Conservation (phyloP, 495 filamentous ascomycete species). For the Beverwykella pulmonaria region DNA sequence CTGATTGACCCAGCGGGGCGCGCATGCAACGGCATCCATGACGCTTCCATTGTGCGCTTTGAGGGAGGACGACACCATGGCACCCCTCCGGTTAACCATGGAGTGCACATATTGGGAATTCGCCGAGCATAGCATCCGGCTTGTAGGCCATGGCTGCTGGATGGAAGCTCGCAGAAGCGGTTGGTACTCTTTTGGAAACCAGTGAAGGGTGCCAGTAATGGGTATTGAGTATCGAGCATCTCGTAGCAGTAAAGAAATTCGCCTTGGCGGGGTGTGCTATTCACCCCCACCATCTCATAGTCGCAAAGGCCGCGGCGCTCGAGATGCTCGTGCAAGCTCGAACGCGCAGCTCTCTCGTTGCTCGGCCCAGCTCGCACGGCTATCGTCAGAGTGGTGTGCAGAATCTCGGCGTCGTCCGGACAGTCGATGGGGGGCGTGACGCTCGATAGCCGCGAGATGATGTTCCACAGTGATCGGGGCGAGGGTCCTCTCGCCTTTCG, state of each 20-base stretch:
- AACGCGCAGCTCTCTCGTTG: too few relatives aligned
- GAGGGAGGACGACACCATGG: not conserved
- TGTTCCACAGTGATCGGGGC: constrained; percentile 6
- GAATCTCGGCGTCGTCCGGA: not conserved
- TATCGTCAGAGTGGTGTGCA: not conserved
- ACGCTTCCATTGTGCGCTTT: too few relatives aligned
- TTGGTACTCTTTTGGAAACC: not conserved
- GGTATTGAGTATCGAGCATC: too few relatives aligned
- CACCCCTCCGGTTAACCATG: not conserved
- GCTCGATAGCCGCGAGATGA: not conserved
- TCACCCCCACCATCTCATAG: too few relatives aligned
- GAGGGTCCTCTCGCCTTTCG: not conserved
- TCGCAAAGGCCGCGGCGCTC: too few relatives aligned
- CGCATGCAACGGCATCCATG: constrained; percentile 13
- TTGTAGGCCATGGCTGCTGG: not conserved
- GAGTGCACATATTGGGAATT: not conserved
- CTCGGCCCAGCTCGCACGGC: not conserved
- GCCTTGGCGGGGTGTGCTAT: too few relatives aligned
- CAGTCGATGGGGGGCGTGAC: not conserved
- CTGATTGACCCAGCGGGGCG: not conserved
- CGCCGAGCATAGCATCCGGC: not conserved
- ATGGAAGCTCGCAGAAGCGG: not conserved
- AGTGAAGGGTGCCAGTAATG: too few relatives aligned
- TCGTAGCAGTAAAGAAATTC: too few relatives aligned
- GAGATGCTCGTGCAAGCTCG: not conserved